Percentiles rank a stretch among this genome's conserved stretches.
Conservation (phyloP, 148 eudicot species). For the Cornus controversa region DNA sequence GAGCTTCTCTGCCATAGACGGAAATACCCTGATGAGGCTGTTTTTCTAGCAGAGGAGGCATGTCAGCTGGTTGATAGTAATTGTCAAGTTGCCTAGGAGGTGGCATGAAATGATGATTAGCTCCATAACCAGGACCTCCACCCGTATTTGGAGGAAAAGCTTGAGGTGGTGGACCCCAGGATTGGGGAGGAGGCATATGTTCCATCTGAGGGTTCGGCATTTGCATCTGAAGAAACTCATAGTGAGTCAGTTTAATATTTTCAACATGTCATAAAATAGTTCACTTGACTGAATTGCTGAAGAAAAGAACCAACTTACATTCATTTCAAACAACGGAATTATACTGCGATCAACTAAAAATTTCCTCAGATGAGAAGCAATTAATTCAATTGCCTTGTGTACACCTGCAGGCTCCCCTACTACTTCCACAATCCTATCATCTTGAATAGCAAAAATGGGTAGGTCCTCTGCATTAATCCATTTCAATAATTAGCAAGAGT, state of each 20-base stretch:
- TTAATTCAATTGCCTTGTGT: conserved; percentile 76
- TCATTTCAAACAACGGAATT: conserved; percentile 71
- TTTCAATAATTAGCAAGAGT: conserved; percentile 8
- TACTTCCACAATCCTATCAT: conserved; percentile 87
- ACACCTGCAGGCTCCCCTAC: conserved; percentile 75
- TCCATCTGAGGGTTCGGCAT: conserved; percentile 53
- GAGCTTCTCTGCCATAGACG: conserved; percentile 83
- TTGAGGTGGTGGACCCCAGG: conserved; percentile 81
- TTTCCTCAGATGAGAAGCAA: conserved; percentile 78
- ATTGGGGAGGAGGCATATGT: conserved; percentile 64
- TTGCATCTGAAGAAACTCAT: conserved; percentile 62
- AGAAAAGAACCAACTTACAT: conserved; percentile 37
- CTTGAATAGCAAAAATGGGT: conserved; percentile 87
- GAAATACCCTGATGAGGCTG: conserved; percentile 79
- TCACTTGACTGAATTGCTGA: not conserved
- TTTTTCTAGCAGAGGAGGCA: conserved; percentile 60
- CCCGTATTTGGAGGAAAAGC: conserved; percentile 54
- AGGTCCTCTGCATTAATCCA: conserved; percentile 57
- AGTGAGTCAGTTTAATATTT: not conserved
- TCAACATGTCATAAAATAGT: not conserved
- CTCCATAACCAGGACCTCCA: conserved; percentile 63
- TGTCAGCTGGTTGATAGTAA: conserved; percentile 67
- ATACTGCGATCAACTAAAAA: conserved; percentile 90
- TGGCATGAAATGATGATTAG: conserved; percentile 62
- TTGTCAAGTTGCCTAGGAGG: conserved; percentile 69